phyloP scores from a whole-genome alignment of 768 basidiomycete species.

The Termitomyces sp. region DNA sequence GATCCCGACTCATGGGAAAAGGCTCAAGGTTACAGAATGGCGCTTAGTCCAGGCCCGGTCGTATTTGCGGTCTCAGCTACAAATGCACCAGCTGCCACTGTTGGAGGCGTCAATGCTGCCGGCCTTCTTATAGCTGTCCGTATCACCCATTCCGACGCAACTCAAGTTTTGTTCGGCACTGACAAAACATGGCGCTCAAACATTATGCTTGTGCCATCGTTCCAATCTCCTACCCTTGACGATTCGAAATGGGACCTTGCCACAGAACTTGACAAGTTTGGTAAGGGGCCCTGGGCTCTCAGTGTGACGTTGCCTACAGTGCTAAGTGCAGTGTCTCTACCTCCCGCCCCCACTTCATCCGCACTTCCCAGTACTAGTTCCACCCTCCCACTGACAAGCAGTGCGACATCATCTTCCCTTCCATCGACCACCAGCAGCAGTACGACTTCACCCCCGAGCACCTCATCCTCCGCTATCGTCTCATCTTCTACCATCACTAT shows the following conservation, averaged over 20 bases:
- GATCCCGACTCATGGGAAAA: constrained; percentile 5
- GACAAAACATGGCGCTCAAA: constrained; percentile 8
- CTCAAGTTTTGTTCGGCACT: constrained; percentile 4
- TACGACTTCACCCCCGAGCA: not conserved
- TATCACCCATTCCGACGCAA: constrained; percentile 12
- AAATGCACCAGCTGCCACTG: constrained; percentile 1
- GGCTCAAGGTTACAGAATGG: constrained; percentile 12
- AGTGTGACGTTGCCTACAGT: constrained; percentile 4
- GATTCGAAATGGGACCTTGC: constrained; percentile 8
- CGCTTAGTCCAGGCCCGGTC: constrained; percentile 8
- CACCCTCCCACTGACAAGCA: not conserved
- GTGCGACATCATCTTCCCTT: constrained; percentile 3
- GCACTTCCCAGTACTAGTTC: not conserved
- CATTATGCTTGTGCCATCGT: not conserved
- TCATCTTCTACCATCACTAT: constrained; percentile 2
- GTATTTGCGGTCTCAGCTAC: constrained; percentile 12
- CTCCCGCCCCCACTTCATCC: constrained; percentile 1
- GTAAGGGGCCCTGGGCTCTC: constrained; percentile 6
- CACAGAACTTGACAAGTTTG: constrained; percentile 8
- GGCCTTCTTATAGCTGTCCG: constrained; percentile 11
- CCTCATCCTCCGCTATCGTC: not conserved
- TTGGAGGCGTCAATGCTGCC: constrained; percentile 8
- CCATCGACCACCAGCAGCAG: not conserved
- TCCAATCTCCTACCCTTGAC: constrained; percentile 9
- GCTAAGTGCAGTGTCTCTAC: constrained; percentile 5